Evolutionary conservation across 192 early-diverging fungal genomes (phyloP), one percentile per base, ranked within the genome.

Genomic region (Pilaira anomala): DNA sequence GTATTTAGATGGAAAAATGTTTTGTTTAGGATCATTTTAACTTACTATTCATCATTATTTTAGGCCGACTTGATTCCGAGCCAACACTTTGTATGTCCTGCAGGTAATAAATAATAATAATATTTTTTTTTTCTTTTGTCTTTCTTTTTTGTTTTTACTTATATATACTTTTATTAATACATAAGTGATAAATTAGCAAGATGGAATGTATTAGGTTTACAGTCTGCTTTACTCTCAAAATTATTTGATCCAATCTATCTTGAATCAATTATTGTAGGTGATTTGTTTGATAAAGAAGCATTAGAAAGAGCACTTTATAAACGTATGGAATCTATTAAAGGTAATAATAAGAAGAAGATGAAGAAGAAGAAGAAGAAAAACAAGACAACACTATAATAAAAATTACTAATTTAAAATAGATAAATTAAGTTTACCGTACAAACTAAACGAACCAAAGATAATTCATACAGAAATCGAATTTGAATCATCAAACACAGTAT

Each of bases 121-220:
- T 60, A 11, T 36, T 19, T 8, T 48, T 22, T 19, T 11, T 29
- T 39, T 46, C 22, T 50, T 48, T 39, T 51, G 24, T 46, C 6
- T 25, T 59, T 24, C n/a, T 18, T 21, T 21, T 22, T 22, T 29
- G 6, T 55, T 19, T 30, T 41, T 58, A 58, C 22, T 57, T 21
- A 57, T 36, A 30, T 18, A 7, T 26, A 19, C 6, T 8, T 2
- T 6, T 19, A 53, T 30, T 22, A 26, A 76, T 4, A n/a, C n/a
- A 36, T 9, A 67, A 93, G 90, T 68, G 95, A 98, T 78, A 98
- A 98, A 71, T 82, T 98, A 13, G 90, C 92, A 0, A 83, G 82
- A 29, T 98, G 95, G 95, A 89, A 83, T 56, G 80, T 88, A 18
- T 66, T 96, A 24, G 94, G 94, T 2, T 66, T 95, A 1, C 82